Evolutionary conservation across 2,329 filamentous ascomycete genomes (phyloP), one percentile per base, ranked within the genome.

Genomic region (Aplosporella prunicola): DNA sequence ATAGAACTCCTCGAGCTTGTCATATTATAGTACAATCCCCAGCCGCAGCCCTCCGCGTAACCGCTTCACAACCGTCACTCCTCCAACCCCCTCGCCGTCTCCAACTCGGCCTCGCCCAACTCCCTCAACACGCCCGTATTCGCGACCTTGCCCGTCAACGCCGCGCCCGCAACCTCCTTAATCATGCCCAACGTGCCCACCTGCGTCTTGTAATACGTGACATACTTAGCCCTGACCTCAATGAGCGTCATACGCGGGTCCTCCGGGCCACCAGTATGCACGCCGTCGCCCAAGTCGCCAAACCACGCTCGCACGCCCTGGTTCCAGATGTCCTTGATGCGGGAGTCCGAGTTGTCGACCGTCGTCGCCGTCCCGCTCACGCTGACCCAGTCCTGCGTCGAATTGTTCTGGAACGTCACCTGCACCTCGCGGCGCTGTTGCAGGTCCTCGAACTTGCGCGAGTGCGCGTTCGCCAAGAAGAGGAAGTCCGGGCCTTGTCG

Each of bases 401-500:
- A 63, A 34, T 46, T 52, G 53, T 71, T 61, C 33, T 68, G 64
- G 57, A 70, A 66, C 14, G 59, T 60, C 35, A 71, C 49, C 35
- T 63, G 59, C 35, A 61, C 56, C 44, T 63, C 58, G 15, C 56
- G 57, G 50, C 61, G 62, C n/a, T 55, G 38, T 7, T 56, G 45
- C 8, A 71, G 50, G 47, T 71, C 67, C 32, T 53, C 46, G 51
- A 70, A 67, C 33, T 71, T 71, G 34, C 57, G 46, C 30, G 58
- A 63, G 55, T 69, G 55, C 17, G 47, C 51, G 56, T 71, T 71
- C 49, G 64, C 52, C 31, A 71, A 60, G 56, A 68, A 70, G 45
- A 69, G 60, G 49, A 70, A 66, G 50, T 71, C 66, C 5, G 67
- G 67, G 9, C 68, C 67, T 33, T 48, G 46, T 35, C 84, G 57